These are phyloP conservation scores for Eimeria sp. DNA, from an alignment of 169 alveolate species.

Conservation along the genomic window DNA sequence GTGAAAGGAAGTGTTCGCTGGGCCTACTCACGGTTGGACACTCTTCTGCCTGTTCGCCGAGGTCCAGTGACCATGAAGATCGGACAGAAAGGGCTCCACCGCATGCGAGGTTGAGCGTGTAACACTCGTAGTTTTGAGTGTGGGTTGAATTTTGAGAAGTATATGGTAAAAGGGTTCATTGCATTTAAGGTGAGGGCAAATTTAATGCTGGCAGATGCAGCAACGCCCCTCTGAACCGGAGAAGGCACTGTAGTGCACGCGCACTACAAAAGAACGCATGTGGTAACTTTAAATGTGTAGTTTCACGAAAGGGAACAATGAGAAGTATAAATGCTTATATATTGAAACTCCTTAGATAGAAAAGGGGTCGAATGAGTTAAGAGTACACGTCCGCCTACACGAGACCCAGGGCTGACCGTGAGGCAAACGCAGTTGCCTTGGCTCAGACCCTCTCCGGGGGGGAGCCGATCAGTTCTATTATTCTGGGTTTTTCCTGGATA, in stretches of 20 bases:
- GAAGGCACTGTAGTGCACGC: too few relatives aligned
- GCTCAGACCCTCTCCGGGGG: too few relatives aligned
- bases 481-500: too few relatives aligned
- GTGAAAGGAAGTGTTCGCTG: neutral
- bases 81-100: neutral
- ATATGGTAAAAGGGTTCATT: neutral
- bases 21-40: neutral
- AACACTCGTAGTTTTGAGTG: neutral
- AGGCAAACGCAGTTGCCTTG: too few relatives aligned
- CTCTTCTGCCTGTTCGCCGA: neutral
- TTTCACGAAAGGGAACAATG: too few relatives aligned
- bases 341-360: too few relatives aligned
- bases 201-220: too few relatives aligned
- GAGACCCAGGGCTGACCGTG: too few relatives aligned
- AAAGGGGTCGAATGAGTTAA: neutral
- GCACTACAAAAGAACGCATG: neutral
- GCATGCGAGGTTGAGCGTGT: neutral
- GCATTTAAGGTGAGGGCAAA: neutral
- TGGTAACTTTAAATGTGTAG: too few relatives aligned
- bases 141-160: neutral
- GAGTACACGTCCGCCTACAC: neutral
- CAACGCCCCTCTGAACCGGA: too few relatives aligned
- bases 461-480: too few relatives aligned
- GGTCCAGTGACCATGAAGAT: constrained; percentile 1
- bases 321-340: too few relatives aligned